Conservation (phyloP, 2,329 filamentous ascomycete species). For the Beauveria pseudobassiana region DNA sequence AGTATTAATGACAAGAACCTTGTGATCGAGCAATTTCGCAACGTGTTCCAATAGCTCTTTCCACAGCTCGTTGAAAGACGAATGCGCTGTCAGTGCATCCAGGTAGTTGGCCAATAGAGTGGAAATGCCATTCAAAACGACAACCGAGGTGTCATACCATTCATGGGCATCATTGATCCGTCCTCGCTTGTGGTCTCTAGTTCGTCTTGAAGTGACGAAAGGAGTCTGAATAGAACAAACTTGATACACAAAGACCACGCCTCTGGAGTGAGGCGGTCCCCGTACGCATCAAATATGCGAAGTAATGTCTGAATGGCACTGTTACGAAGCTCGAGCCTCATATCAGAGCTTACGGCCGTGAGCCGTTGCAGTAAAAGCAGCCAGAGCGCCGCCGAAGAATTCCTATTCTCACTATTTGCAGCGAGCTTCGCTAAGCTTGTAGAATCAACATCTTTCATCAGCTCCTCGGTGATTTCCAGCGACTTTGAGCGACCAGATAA, state of each 20-base stretch:
- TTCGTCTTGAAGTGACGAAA: conserved; percentile 60
- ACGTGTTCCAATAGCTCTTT: conserved; percentile 64
- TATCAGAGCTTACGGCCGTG: conserved; percentile 63
- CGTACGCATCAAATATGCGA: conserved; percentile 86
- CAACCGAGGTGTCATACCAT: conserved; percentile 68
- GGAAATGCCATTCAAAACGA: conserved; percentile 66
- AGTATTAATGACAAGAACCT: conserved; percentile 62
- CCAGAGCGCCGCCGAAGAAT: conserved; percentile 68
- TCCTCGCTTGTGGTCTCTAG: conserved; percentile 33
- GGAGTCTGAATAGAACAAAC: conserved; percentile 70
- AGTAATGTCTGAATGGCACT: conserved; percentile 87
- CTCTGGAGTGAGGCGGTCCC: conserved; percentile 66
- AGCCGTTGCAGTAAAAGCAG: conserved; percentile 67
- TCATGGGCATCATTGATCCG: conserved; percentile 39
- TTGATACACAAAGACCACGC: conserved; percentile 81
- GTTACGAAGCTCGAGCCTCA: conserved; percentile 68
- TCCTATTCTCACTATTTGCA: conserved; percentile 47
- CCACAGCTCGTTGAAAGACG: conserved; percentile 68
- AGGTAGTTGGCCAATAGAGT: conserved; percentile 70
- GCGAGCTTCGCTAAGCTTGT: conserved; percentile 51
- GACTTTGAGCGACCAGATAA: conserved; percentile 54
- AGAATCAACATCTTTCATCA: conserved; percentile 43
- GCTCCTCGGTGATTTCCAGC: conserved; percentile 49
- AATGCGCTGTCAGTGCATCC: conserved; percentile 58
- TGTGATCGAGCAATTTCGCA: conserved; percentile 53